Conservation (phyloP, 441 rosid genomes). For the Gossypium trilobum region DNA sequence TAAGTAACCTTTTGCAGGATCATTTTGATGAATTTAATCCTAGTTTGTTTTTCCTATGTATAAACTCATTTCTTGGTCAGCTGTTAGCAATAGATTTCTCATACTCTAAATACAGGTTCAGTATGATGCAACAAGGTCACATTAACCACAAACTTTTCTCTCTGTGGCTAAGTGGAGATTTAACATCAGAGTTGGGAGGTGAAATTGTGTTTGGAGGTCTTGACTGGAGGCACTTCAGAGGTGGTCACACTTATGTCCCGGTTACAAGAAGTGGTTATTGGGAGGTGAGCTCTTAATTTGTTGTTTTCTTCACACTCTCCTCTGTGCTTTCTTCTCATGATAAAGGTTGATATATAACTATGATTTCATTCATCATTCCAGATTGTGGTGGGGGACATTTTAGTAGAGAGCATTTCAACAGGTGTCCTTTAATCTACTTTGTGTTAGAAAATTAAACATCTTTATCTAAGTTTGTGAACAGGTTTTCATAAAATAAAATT, state of each 20-base stretch:
- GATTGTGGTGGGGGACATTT: constrained; percentile 40
- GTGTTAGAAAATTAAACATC: neutral
- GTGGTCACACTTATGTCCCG: constrained; percentile 46
- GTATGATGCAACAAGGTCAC: constrained; percentile 46
- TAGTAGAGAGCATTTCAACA: constrained; percentile 35
- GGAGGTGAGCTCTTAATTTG: constrained; percentile 34
- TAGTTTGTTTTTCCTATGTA: neutral
- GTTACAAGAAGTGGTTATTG: constrained; percentile 37
- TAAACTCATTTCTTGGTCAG: neutral
- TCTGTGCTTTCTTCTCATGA: neutral
- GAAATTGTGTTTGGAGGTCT: constrained; percentile 59
- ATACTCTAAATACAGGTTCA: constrained; percentile 31
- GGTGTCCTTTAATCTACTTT: constrained; percentile 20
- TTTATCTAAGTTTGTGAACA: neutral
- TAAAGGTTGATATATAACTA: neutral
- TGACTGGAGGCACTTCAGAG: constrained; percentile 54
- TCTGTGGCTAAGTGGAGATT: constrained; percentile 45
- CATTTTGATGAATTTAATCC: neutral
- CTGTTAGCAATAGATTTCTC: neutral
- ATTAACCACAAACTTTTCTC: constrained; percentile 41
- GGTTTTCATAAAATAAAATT: too few species aligned
- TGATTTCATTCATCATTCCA: constrained; percentile 20
- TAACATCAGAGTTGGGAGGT: constrained; percentile 35
- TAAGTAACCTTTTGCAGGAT: neutral
- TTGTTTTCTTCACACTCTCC: neutral